Conservation (phyloP, 495 filamentous ascomycete species). For the Arthonia radiata region DNA sequence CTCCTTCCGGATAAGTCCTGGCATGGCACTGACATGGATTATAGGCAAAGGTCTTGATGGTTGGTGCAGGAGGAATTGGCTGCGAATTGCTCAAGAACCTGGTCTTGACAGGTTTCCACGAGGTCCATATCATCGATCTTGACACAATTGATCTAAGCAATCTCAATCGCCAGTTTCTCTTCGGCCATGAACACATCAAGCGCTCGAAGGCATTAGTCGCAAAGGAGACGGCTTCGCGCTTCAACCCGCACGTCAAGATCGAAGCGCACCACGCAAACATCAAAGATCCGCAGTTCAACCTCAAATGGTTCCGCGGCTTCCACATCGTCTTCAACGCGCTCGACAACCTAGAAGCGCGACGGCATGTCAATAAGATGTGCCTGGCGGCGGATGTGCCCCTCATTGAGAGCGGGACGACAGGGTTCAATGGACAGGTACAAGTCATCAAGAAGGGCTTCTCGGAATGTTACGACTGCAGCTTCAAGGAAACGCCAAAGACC, state of each 20-base stretch:
- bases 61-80: conserved; percentile 90
- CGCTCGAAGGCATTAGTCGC: conserved; percentile 92
- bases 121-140: conserved; percentile 88
- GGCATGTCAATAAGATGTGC: conserved; percentile 97
- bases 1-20: no score
- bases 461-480: conserved; percentile 87
- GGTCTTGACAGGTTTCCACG: conserved; percentile 75
- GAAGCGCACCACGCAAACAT: conserved; percentile 88
- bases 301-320: conserved; percentile 73
- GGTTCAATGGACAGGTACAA: conserved; percentile 94
- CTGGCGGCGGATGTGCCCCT: conserved; percentile 72
- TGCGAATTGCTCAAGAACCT: conserved; percentile 97
- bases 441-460: conserved; percentile 72
- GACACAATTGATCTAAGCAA: conserved; percentile 98
- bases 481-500: conserved; percentile 68
- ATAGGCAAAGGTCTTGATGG: conserved; percentile 77
- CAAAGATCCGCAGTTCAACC: conserved; percentile 73
- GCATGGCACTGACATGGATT: no score
- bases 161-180: conserved; percentile 93
- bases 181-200: conserved; percentile 92
- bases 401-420: conserved; percentile 91
- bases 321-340: conserved; percentile 84
- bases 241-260: conserved; percentile 75
- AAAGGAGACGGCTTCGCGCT: conserved; percentile 72
- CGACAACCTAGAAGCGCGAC: conserved; percentile 81